Evolutionary conservation across 176 grass and related monocot genomes (phyloP), one percentile per base, ranked within the genome.

Genomic region (Secale cereale): DNA sequence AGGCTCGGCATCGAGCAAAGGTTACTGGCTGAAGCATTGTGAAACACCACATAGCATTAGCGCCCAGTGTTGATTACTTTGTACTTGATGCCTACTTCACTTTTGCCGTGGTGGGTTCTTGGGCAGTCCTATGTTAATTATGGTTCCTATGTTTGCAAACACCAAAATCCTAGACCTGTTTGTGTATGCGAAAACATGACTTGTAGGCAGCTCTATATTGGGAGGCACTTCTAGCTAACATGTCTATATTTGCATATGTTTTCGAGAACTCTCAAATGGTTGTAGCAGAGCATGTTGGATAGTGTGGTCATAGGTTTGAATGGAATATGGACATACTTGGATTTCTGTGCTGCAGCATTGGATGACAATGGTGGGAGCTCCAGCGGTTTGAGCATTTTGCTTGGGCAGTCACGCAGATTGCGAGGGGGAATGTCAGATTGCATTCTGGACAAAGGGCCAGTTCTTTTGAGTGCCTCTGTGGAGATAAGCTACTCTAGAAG

Each of bases 41-140:
- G 61, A 61, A 64, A 68, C 62, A 77, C 68, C 48, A n/a, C 48
- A n/a, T 87, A 87, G 85, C 48, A 77, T 40, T 87, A 85, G 69
- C 40, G 83, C 50, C 80, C 69, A 13, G 23, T 91, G 85, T 87
- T 83, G 80, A 87, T 90, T 80, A 90, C 76, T 65, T 27, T 74
- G 67, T 83, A 67, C 67, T 67, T 69, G 50, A 83, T 39, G 48
- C 79, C 26, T 71, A 77, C 60, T 36, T 86, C 35, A 39, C 62
- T 52, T 72, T 78, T 40, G 85, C 81, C 85, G 64, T 54, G 25
- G 70, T 68, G 54, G 80, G 76, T 76, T 41, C 19, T 70, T 60
- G 63, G 80, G 81, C 85, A 43, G 20, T 3, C 81, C 50, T 50
- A 48, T 84, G 76, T 91, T 87, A 69, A 81, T 91, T 80, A 84